phyloP scores from a whole-genome alignment of 2,329 filamentous ascomycete genomes.

The Akanthomyces dipterigenus region DNA sequence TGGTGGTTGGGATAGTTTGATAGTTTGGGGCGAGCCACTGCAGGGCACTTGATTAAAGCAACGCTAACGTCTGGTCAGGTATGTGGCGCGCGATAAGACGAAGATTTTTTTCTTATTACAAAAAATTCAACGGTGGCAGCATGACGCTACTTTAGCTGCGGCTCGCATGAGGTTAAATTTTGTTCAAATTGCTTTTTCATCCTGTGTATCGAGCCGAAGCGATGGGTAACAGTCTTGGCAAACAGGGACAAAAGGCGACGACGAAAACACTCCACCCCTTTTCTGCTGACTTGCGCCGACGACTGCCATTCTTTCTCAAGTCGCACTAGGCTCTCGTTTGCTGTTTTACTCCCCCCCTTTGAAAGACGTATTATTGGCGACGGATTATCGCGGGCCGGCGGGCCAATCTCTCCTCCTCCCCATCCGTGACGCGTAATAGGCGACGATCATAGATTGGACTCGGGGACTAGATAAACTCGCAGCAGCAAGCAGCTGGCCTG shows the following conservation, averaged over 20 bases:
- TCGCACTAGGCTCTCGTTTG: background rate
- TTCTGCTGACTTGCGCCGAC: background rate
- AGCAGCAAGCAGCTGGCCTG: background rate
- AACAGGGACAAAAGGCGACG: background rate
- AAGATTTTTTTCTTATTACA: background rate
- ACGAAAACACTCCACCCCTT: no score
- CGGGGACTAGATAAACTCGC: no score
- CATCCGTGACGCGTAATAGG: conserved; percentile 3
- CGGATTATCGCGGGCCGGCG: no score
- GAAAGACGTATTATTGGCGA: no score
- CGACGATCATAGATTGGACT: background rate
- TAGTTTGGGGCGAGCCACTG: background rate
- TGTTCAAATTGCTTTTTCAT: no score
- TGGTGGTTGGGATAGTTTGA: background rate
- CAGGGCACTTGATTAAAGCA: background rate
- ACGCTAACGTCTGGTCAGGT: background rate
- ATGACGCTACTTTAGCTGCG: background rate
- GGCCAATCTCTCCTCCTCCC: background rate
- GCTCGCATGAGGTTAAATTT: background rate
- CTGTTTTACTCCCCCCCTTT: background rate
- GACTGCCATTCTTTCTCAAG: background rate
- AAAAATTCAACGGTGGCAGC: background rate
- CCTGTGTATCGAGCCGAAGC: no score
- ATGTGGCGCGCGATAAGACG: background rate
- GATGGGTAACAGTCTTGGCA: background rate